A percentile compares a stretch with the other conserved stretches of the same genome.
Conservation (phyloP, 805 yeast species). For the Candida verbasci region DNA sequence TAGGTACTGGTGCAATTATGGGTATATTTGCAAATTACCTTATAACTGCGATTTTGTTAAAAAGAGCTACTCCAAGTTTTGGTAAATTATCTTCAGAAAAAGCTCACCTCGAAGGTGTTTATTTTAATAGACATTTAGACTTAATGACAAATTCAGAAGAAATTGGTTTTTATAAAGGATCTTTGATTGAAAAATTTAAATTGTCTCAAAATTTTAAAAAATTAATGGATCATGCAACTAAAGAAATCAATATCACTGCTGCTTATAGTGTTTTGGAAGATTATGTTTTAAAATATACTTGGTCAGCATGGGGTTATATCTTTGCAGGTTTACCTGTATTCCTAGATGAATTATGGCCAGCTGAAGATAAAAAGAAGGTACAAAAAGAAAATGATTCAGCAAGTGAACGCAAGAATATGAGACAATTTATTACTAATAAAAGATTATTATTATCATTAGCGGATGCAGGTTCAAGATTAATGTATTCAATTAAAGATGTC, state of each 20-base stretch:
- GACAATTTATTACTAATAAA: constrained; percentile 85
- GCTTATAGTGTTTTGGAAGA: constrained; percentile 75
- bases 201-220: constrained; percentile 54
- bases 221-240: constrained; percentile 50
- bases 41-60: constrained; percentile 70
- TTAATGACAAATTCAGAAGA: constrained; percentile 88
- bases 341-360: constrained; percentile 45
- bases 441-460: constrained; percentile 86
- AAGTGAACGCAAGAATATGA: constrained; percentile 62
- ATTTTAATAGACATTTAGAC: constrained; percentile 80
- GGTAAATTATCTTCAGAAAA: constrained; percentile 69
- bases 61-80: constrained; percentile 76
- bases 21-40: constrained; percentile 82
- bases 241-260: constrained; percentile 56
- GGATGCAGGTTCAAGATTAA: constrained; percentile 90
- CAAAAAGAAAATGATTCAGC: constrained; percentile 9
- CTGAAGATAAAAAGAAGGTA: constrained; percentile 8
- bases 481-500: constrained; percentile 91
- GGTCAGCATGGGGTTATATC: constrained; percentile 94
- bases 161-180: constrained; percentile 90
- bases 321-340: constrained; percentile 89
- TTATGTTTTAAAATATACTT: constrained; percentile 80
- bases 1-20: constrained; percentile 80
- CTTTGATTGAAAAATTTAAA: constrained; percentile 67
- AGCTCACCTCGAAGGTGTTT: constrained; percentile 82